These are phyloP conservation scores for Diversispora eburnea DNA, from an alignment of 192 early-diverging fungal genomes.

Conservation along the genomic window DNA sequence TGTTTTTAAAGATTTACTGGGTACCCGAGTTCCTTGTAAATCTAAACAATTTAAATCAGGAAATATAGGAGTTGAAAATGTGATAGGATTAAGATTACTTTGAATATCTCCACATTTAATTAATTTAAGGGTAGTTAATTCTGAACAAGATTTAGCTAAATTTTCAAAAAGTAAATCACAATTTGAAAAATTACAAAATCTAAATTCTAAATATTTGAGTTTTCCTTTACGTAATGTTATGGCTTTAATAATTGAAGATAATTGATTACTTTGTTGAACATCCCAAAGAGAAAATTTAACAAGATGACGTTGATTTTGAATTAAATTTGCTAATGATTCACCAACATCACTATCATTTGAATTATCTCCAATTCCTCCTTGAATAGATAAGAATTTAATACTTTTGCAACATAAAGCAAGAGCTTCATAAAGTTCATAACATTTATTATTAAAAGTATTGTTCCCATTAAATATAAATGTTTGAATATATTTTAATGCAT, in stretches of 20 bases:
- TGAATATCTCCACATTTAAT: slow-evolving; percentile 11
- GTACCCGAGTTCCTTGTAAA: neutral
- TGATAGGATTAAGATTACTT: neutral
- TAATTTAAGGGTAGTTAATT: slow-evolving; percentile 10
- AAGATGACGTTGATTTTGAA: neutral
- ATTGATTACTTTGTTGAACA: neutral
- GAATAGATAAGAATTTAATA: slow-evolving; percentile 1
- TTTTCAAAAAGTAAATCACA: neutral
- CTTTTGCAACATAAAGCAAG: neutral
- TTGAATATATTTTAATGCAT: slow-evolving; percentile 1
- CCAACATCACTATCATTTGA: neutral
- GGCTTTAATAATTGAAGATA: neutral
- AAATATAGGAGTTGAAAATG: neutral
- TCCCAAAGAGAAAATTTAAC: slow-evolving; percentile 5
- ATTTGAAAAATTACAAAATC: slow-evolving; percentile 9
- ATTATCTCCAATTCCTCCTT: neutral
- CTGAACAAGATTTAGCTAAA: neutral
- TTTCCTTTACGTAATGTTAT: neutral
- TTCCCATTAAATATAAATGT: slow-evolving; percentile 1
- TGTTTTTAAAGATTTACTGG: neutral
- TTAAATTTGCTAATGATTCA: slow-evolving; percentile 3
- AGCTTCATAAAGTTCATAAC: neutral
- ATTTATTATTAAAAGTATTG: too few species aligned
- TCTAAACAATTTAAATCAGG: neutral
- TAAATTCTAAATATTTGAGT: slow-evolving; percentile 15